Conservation (phyloP, 768 basidiomycete species). For the Lactarius tabidus region DNA sequence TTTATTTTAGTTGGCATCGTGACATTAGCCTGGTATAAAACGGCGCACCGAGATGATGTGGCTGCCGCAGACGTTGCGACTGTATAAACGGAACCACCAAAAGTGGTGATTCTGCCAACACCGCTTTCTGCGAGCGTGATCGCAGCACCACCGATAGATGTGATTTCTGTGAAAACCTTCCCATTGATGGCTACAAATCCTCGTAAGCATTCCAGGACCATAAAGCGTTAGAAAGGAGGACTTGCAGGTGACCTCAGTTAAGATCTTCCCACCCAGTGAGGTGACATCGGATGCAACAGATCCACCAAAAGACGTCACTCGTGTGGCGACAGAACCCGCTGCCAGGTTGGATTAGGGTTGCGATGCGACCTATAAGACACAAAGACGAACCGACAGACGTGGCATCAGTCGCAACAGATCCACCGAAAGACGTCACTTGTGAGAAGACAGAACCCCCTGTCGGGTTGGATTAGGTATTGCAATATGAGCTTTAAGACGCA, state of each 20-base stretch:
- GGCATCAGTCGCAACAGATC: neutral
- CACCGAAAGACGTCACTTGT: too few relatives aligned
- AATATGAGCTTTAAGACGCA: too few relatives aligned
- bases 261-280: neutral
- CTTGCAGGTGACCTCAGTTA: constrained; percentile 22
- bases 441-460: constrained; percentile 4
- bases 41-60: neutral
- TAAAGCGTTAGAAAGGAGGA: neutral
- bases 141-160: constrained; percentile 19
- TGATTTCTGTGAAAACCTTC: constrained; percentile 20
- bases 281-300: constrained; percentile 1
- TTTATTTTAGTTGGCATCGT: neutral
- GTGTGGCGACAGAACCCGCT: constrained; percentile 13
- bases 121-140: constrained; percentile 25
- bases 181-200: constrained; percentile 16
- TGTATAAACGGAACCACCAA: constrained; percentile 24
- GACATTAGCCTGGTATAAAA: too few relatives aligned
- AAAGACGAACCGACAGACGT: constrained; percentile 15
- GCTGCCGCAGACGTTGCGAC: constrained; percentile 16
- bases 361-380: neutral
- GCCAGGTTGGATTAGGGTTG: neutral
- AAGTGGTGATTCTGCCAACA: constrained; percentile 19
- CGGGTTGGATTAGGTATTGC: neutral
- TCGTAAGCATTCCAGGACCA: neutral
- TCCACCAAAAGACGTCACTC: neutral